phyloP scores from a whole-genome alignment of 495 filamentous ascomycete genomes.

The Mytilinidion resinicola region DNA sequence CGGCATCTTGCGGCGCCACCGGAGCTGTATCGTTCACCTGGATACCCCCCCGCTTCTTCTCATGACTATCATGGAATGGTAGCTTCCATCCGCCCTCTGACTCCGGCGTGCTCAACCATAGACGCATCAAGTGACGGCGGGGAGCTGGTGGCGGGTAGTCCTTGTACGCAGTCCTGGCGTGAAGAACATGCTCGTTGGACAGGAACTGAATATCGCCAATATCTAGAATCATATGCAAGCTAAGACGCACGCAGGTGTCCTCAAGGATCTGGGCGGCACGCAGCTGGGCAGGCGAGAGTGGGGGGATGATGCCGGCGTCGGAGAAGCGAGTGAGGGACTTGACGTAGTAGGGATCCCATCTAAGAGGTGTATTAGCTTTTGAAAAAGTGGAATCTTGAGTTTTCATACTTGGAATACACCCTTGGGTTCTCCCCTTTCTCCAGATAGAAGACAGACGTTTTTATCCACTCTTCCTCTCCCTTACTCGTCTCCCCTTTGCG shows the following conservation, averaged over 20 bases:
- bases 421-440: conserved; percentile 49
- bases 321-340: conserved; percentile 35
- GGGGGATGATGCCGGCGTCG: conserved; percentile 31
- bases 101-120: conserved; percentile 80
- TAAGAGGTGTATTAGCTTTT: not conserved
- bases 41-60: conserved; percentile 81
- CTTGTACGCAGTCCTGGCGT: conserved; percentile 37
- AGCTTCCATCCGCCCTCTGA: conserved; percentile 78
- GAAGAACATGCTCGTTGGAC: conserved; percentile 35
- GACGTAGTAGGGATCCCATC: conserved; percentile 37
- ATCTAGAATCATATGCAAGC: conserved; percentile 40
- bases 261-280: conserved; percentile 30
- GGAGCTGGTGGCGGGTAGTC: conserved; percentile 33
- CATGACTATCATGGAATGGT: conserved; percentile 70
- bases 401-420: conserved; percentile 46
- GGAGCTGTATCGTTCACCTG: conserved; percentile 76
- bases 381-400: no score
- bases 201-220: conserved; percentile 39
- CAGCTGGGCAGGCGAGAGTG: conserved; percentile 29
- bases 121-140: conserved; percentile 57
- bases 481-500: conserved; percentile 77
- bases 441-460: conserved; percentile 66
- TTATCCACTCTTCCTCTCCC: conserved; percentile 71
- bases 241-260: conserved; percentile 31
- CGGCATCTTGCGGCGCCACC: conserved; percentile 62